phyloP scores from a whole-genome alignment of 148 eudicot genomes.

The Rheum nobile region DNA sequence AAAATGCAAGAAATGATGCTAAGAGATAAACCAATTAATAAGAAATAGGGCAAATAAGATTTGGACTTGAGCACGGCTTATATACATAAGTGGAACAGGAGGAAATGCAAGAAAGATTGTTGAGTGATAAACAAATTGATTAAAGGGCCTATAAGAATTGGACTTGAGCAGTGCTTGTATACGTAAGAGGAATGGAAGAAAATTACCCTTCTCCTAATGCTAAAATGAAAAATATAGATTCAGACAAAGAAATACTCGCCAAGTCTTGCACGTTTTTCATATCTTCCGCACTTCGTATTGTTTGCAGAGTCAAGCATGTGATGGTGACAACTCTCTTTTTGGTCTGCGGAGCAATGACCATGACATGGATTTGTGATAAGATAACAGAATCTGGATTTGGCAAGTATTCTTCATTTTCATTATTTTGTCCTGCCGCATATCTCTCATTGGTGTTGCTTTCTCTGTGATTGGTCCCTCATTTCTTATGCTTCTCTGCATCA shows the following conservation, averaged over 20 bases:
- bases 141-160: not conserved
- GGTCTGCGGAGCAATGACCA: constrained; percentile 89
- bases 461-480: not conserved
- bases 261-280: not conserved
- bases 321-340: constrained; percentile 62
- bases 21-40: too few species aligned
- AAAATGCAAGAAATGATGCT: not conserved
- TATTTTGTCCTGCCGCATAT: not conserved
- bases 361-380: constrained; percentile 91
- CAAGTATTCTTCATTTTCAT: constrained; percentile 18
- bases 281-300: not conserved
- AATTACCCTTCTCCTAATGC: not conserved
- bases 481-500: not conserved
- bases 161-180: not conserved
- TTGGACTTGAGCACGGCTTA: not conserved
- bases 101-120: not conserved
- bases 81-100: not conserved
- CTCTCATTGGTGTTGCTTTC: not conserved
- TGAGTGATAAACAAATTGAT: not conserved
- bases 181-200: not conserved
- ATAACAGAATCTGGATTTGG: constrained; percentile 93
- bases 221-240: not conserved
- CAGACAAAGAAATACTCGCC: not conserved
- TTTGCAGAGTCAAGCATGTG: constrained; percentile 78
- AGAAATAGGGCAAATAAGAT: not conserved